Conservation (phyloP, 2,329 filamentous ascomycete species). For the Fusarium sp. region DNA sequence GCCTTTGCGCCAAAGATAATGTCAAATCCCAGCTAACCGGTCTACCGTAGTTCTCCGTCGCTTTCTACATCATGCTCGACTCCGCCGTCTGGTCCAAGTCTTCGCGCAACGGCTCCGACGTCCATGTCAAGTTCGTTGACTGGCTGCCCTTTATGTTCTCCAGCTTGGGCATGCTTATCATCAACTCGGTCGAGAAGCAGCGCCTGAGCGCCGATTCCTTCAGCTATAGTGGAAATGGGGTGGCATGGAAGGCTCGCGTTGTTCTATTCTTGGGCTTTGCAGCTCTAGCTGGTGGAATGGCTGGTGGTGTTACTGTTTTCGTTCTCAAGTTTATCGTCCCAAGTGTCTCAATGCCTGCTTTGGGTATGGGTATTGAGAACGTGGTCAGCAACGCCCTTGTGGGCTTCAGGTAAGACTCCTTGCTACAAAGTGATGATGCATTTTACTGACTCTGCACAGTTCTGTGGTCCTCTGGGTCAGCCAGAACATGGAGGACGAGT, state of each 20-base stretch:
- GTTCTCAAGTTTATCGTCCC: slow-evolving; percentile 74
- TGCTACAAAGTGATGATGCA: background rate
- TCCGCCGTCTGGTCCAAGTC: slow-evolving; percentile 76
- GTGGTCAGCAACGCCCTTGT: slow-evolving; percentile 75
- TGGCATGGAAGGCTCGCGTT: slow-evolving; percentile 77
- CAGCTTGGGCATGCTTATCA: slow-evolving; percentile 76
- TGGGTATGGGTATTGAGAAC: slow-evolving; percentile 75
- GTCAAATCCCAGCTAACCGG: slow-evolving; percentile 25
- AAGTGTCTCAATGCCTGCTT: slow-evolving; percentile 69
- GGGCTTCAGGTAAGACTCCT: slow-evolving; percentile 65
- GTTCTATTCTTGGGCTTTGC: slow-evolving; percentile 77
- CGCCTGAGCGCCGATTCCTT: slow-evolving; percentile 74
- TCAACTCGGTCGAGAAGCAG: slow-evolving; percentile 77
- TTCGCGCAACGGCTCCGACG: slow-evolving; percentile 68
- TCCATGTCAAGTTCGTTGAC: slow-evolving; percentile 76
- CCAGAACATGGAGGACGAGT: slow-evolving; percentile 81
- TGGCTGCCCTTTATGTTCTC: slow-evolving; percentile 78
- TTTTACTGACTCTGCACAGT: slow-evolving; percentile 55
- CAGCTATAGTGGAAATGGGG: slow-evolving; percentile 71
- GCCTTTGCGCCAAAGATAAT: background rate
- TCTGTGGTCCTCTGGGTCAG: slow-evolving; percentile 76
- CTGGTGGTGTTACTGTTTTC: slow-evolving; percentile 76
- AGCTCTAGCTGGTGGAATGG: slow-evolving; percentile 75
- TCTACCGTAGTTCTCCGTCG: slow-evolving; percentile 69
- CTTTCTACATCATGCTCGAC: slow-evolving; percentile 78